A percentile compares a stretch with the other conserved stretches of the same genome.
phyloP scores from a whole-genome alignment of 2,329 filamentous ascomycete species.

The Diaporthe longicolla region DNA sequence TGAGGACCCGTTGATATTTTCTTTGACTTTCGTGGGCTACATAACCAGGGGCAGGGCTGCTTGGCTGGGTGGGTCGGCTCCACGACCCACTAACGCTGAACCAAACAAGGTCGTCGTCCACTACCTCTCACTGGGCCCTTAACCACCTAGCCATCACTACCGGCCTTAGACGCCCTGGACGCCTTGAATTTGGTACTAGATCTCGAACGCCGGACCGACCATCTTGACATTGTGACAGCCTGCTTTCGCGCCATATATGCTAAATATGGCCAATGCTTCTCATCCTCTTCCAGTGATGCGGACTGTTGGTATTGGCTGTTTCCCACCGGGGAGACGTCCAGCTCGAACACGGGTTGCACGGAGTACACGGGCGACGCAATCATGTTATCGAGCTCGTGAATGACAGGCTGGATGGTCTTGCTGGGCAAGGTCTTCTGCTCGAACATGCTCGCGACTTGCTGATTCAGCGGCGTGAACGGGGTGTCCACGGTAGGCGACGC shows the following conservation, averaged over 20 bases:
- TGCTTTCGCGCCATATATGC: slow-evolving; percentile 40
- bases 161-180: not conserved
- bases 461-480: slow-evolving; percentile 35
- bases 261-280: slow-evolving; percentile 35
- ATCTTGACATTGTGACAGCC: slow-evolving; percentile 37
- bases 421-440: slow-evolving; percentile 27
- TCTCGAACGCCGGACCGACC: slow-evolving; percentile 36
- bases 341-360: slow-evolving; percentile 4
- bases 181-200: slow-evolving; percentile 3
- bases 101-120: slow-evolving; percentile 11
- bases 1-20: slow-evolving; percentile 19
- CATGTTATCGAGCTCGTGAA: slow-evolving; percentile 30
- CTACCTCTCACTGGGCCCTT: not conserved
- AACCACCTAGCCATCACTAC: not conserved
- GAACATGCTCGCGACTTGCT: slow-evolving; percentile 33
- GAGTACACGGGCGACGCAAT: slow-evolving; percentile 12
- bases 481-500: slow-evolving; percentile 33
- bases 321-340: slow-evolving; percentile 15
- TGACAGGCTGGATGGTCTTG: slow-evolving; percentile 38
- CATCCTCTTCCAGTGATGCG: not conserved
- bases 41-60: slow-evolving; percentile 13
- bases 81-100: not conserved
- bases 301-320: slow-evolving; percentile 2
- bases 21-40: not conserved
- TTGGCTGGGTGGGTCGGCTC: slow-evolving; percentile 1